phyloP scores from a whole-genome alignment of 495 filamentous ascomycete genomes.

The Xylaria sp. region DNA sequence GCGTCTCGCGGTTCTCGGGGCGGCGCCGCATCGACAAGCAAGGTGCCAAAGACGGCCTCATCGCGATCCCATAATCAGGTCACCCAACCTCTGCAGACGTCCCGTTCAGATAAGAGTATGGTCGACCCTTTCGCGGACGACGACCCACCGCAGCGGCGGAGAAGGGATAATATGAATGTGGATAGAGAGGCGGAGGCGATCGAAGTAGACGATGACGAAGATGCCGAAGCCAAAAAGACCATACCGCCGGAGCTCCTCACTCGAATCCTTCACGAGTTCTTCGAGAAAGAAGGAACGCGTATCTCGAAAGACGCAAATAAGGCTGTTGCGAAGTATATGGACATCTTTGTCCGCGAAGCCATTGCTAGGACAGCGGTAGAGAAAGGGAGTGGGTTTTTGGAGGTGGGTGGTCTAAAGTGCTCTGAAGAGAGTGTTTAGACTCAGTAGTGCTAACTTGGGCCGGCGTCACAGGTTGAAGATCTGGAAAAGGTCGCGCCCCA shows the following conservation, averaged over 20 bases:
- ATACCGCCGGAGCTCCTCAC: slow-evolving; percentile 80
- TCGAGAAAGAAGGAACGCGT: slow-evolving; percentile 71
- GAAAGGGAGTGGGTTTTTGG: slow-evolving; percentile 72
- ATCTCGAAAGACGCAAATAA: slow-evolving; percentile 81
- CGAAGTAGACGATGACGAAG: slow-evolving; percentile 37
- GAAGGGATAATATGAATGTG: slow-evolving; percentile 33
- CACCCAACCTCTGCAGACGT: slow-evolving; percentile 16
- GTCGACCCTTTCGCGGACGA: slow-evolving; percentile 36
- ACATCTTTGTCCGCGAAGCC: slow-evolving; percentile 91
- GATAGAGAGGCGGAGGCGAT: slow-evolving; percentile 31
- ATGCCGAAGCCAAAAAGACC: slow-evolving; percentile 46
- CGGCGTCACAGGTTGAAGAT: slow-evolving; percentile 67
- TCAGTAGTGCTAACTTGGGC: slow-evolving; percentile 24
- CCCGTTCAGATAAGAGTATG: slow-evolving; percentile 27
- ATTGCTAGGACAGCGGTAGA: slow-evolving; percentile 81
- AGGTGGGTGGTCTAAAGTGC: slow-evolving; percentile 60
- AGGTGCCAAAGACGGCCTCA: slow-evolving; percentile 5
- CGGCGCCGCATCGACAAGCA: slow-evolving; percentile 12
- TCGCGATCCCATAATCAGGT: slow-evolving; percentile 27
- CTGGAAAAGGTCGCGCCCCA: slow-evolving; percentile 91
- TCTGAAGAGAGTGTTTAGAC: not conserved
- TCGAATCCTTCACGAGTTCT: slow-evolving; percentile 77
- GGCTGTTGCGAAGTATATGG: slow-evolving; percentile 84
- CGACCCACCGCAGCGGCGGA: slow-evolving; percentile 14
- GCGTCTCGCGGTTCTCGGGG: slow-evolving; percentile 21